phyloP scores from a whole-genome alignment of 2,329 filamentous ascomycete genomes.

The Elsinoe fawcettii region DNA sequence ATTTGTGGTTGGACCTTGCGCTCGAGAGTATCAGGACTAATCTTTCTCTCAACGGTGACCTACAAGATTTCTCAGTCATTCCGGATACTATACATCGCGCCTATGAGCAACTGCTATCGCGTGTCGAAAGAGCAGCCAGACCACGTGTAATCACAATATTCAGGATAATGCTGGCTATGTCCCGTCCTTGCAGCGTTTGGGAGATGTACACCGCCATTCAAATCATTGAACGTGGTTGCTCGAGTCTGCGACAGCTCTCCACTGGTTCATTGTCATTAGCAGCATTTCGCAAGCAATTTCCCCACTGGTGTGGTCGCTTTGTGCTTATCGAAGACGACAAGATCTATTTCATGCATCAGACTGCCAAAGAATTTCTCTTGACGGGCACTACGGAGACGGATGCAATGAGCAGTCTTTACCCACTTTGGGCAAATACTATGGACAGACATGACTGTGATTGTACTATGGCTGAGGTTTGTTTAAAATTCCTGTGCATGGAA shows the following conservation, averaged over 20 bases:
- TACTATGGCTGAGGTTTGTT: background rate
- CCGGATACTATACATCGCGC: constrained; percentile 25
- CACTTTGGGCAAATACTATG: background rate
- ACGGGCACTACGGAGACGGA: no score
- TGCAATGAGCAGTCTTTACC: background rate
- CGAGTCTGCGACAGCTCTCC: constrained; percentile 12
- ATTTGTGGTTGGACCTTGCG: constrained; percentile 26
- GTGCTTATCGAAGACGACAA: constrained; percentile 21
- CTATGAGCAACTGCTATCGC: constrained; percentile 24
- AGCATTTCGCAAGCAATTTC: constrained; percentile 14
- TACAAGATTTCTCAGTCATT: constrained; percentile 19
- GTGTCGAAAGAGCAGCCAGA: background rate
- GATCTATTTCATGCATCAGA: constrained; percentile 27
- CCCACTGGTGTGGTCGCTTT: constrained; percentile 24
- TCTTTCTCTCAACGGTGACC: constrained; percentile 14
- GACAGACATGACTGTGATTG: background rate
- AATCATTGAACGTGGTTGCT: background rate
- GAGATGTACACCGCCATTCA: constrained; percentile 22
- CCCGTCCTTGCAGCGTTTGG: constrained; percentile 21
- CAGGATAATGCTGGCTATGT: constrained; percentile 23
- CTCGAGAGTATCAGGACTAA: constrained; percentile 20
- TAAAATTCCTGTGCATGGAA: background rate
- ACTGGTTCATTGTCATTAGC: background rate
- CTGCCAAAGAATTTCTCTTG: constrained; percentile 27
- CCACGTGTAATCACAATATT: constrained; percentile 18